Evolutionary conservation across 2,329 filamentous ascomycete genomes (phyloP).

Genomic region (Verticillium zaregamsianum): DNA sequence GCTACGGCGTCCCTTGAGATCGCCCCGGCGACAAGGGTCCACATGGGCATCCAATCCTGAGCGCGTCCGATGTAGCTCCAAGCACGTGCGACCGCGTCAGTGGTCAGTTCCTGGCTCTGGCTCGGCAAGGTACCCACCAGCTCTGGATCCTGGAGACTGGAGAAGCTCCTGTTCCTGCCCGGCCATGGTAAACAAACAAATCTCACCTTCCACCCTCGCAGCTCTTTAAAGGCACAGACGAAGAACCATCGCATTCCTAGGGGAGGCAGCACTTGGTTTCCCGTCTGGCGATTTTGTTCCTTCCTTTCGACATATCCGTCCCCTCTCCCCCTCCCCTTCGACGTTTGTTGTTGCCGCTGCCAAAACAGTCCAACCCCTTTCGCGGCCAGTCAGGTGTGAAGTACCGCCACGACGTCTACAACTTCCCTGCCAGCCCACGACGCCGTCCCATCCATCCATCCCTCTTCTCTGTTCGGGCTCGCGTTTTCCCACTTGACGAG

Average conservation of each 20-base stretch:
- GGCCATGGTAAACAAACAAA: conserved; percentile 2
- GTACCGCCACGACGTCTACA: background rate
- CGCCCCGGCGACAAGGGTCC: conserved; percentile 1
- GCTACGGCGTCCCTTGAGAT: background rate
- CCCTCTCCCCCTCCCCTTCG: background rate
- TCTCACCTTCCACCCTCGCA: background rate
- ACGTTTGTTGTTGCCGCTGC: background rate
- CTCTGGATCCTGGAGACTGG: background rate
- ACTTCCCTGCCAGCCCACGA: background rate
- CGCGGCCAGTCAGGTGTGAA: background rate
- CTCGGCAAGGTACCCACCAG: background rate
- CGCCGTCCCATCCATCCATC: background rate
- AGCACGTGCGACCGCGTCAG: conserved; percentile 1
- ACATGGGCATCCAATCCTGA: background rate
- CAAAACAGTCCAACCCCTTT: background rate
- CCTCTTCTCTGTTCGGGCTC: background rate
- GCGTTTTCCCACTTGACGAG: background rate
- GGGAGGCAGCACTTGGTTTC: background rate
- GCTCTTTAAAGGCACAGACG: background rate
- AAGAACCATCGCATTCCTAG: conserved; percentile 3
- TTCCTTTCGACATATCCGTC: background rate
- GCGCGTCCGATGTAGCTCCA: background rate
- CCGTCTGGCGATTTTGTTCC: background rate
- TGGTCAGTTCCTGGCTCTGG: background rate
- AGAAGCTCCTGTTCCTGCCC: background rate